Conservation (phyloP, 164 flowering plant genomes). For the Pachysandra terminalis region DNA sequence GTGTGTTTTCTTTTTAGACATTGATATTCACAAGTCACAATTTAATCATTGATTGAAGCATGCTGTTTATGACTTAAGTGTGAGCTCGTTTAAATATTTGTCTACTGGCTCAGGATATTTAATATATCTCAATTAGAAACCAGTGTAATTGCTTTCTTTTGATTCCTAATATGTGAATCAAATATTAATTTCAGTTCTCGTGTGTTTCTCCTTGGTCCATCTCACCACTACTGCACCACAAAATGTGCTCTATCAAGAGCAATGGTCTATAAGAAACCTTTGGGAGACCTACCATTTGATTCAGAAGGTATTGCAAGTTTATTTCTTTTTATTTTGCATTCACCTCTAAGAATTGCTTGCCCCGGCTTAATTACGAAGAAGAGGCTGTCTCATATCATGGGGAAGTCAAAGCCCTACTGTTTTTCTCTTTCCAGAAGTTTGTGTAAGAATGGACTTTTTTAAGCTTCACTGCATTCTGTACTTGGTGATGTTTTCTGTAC, state of each 20-base stretch:
- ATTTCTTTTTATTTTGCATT: background rate
- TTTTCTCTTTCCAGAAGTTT: background rate
- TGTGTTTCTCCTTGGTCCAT: conserved; percentile 95
- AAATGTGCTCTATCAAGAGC: conserved; percentile 98
- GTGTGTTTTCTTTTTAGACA: too few species aligned
- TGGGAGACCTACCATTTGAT: conserved; percentile 95
- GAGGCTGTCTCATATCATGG: too few species aligned
- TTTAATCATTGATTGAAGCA: conserved; percentile 3
- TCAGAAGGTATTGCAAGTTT: conserved; percentile 70
- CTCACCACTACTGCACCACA: conserved; percentile 94
- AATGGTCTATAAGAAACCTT: conserved; percentile 78
- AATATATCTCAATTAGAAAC: background rate
- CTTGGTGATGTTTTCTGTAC: too few species aligned
- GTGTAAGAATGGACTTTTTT: background rate
- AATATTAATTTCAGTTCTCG: conserved; percentile 57
- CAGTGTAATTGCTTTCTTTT: background rate
- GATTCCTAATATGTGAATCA: conserved; percentile 17
- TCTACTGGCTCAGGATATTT: background rate
- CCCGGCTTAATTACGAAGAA: too few species aligned
- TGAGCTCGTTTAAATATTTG: background rate
- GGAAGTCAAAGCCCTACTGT: too few species aligned
- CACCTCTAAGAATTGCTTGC: too few species aligned
- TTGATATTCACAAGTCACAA: too few species aligned
- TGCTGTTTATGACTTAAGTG: background rate
- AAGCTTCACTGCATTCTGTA: too few species aligned